A percentile compares a stretch with the other conserved stretches of the same genome.
These are phyloP conservation scores for Phytophthora constricta DNA, from an alignment of 352 stramenopile species.

Conservation along the genomic window DNA sequence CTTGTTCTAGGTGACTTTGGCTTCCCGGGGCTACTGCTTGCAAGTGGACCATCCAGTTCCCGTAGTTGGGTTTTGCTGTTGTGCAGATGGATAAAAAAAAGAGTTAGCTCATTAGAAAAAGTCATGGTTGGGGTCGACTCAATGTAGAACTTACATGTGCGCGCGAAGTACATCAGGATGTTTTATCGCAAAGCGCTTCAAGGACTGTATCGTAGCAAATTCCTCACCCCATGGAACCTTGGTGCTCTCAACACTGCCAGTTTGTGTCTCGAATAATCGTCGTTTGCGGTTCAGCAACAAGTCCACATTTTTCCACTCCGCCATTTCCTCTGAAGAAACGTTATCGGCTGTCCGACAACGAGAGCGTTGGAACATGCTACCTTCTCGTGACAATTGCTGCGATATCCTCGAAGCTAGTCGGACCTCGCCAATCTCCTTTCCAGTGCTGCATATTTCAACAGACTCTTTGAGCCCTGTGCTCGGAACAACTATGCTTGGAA, in stretches of 20 bases:
- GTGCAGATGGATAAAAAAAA: background rate
- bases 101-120: background rate
- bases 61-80: conserved; percentile 36
- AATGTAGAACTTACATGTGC: conserved; percentile 52
- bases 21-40: conserved; percentile 20
- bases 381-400: conserved; percentile 1
- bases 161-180: conserved; percentile 58
- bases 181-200: conserved; percentile 65
- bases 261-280: conserved; percentile 44
- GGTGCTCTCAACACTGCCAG: conserved; percentile 46
- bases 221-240: conserved; percentile 67
- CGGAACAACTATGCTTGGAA: conserved; percentile 20
- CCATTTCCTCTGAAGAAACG: conserved; percentile 49
- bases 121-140: background rate
- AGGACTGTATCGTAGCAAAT: conserved; percentile 65
- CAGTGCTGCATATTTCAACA: background rate
- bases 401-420: background rate
- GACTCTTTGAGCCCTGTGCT: background rate
- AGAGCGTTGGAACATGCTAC: conserved; percentile 3
- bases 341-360: conserved; percentile 17
- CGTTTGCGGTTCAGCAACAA: conserved; percentile 62
- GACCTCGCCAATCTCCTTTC: conserved; percentile 1
- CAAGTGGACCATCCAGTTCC: conserved; percentile 33
- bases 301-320: conserved; percentile 70
- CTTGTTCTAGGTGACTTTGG: conserved; percentile 1